Conservation (phyloP, 2,329 filamentous ascomycete genomes). For the Parastagonospora nodorum region DNA sequence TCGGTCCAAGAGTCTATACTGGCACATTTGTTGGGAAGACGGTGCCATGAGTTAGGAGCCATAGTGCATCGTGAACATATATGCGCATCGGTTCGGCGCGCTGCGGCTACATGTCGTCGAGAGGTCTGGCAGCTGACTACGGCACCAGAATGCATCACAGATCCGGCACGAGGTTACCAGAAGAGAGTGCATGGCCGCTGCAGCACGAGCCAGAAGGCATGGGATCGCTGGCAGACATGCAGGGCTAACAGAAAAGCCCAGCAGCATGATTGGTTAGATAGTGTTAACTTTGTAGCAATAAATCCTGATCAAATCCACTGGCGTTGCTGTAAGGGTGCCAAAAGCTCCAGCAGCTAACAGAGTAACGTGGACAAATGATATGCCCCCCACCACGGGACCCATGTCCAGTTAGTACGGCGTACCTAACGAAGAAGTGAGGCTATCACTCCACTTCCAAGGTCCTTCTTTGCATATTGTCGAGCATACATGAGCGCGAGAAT, state of each 20-base stretch:
- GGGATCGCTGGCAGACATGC: slow-evolving; percentile 16
- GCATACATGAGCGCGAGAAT: slow-evolving; percentile 26
- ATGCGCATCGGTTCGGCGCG: slow-evolving; percentile 20
- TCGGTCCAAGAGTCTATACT: slow-evolving; percentile 11
- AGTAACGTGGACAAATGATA: slow-evolving; percentile 45
- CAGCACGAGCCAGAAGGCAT: slow-evolving; percentile 15
- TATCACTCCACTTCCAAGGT: slow-evolving; percentile 33
- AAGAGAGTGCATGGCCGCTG: slow-evolving; percentile 9
- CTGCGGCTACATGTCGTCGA: slow-evolving; percentile 27
- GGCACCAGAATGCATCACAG: slow-evolving; percentile 8
- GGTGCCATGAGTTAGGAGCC: slow-evolving; percentile 13
- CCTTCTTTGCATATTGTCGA: slow-evolving; percentile 34
- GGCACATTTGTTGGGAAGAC: slow-evolving; percentile 9
- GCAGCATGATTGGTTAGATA: slow-evolving; percentile 18
- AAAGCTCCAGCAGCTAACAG: slow-evolving; percentile 29
- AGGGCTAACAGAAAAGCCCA: slow-evolving; percentile 10
- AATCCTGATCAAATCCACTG: slow-evolving; percentile 13
- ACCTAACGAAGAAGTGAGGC: slow-evolving; percentile 37
- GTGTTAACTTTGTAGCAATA: slow-evolving; percentile 15
- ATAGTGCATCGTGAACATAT: slow-evolving; percentile 15
- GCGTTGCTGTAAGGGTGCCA: slow-evolving; percentile 17
- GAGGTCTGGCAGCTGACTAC: slow-evolving; percentile 20
- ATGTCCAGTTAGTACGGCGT: slow-evolving; percentile 21
- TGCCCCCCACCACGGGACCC: slow-evolving; percentile 21
- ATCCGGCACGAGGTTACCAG: slow-evolving; percentile 5